These are phyloP conservation scores for Scolecobasidium constrictum DNA, from an alignment of 2,329 filamentous ascomycete species.

Conservation along the genomic window DNA sequence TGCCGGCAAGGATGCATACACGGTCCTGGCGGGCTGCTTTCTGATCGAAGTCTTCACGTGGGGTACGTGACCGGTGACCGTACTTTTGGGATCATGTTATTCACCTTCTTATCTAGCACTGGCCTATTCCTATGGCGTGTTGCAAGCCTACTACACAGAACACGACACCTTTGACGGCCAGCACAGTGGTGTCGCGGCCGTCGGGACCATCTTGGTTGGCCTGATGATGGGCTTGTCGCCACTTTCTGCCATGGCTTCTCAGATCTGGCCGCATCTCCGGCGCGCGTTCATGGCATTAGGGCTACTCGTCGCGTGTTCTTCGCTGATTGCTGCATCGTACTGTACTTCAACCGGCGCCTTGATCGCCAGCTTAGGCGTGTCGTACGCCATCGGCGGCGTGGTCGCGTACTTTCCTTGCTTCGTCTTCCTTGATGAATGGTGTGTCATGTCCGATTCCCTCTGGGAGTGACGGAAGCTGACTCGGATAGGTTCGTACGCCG, in stretches of 20 bases:
- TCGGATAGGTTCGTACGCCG: no score
- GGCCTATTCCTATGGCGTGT: not conserved
- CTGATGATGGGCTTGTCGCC: not conserved
- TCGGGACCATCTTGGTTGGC: not conserved
- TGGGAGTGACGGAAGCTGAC: no score
- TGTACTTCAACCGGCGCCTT: not conserved
- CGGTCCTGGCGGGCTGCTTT: conserved; percentile 39
- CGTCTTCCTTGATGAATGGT: conserved; percentile 43
- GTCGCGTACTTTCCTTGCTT: conserved; percentile 39
- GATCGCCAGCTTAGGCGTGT: conserved; percentile 16
- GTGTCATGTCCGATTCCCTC: no score
- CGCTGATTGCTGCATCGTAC: not conserved
- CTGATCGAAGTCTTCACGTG: conserved; percentile 43
- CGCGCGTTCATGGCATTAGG: not conserved
- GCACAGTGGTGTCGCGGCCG: not conserved
- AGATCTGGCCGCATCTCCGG: not conserved
- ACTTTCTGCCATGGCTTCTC: not conserved
- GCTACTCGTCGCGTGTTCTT: not conserved
- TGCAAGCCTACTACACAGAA: not conserved
- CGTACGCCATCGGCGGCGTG: conserved; percentile 34
- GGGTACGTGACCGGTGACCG: no score
- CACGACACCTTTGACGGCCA: not conserved
- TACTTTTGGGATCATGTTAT: no score
- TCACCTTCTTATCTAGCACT: no score
- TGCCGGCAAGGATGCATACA: conserved; percentile 39